These are phyloP conservation scores for Smithsoniella earleae DNA, from an alignment of 163 green algal species.

Conservation along the genomic window DNA sequence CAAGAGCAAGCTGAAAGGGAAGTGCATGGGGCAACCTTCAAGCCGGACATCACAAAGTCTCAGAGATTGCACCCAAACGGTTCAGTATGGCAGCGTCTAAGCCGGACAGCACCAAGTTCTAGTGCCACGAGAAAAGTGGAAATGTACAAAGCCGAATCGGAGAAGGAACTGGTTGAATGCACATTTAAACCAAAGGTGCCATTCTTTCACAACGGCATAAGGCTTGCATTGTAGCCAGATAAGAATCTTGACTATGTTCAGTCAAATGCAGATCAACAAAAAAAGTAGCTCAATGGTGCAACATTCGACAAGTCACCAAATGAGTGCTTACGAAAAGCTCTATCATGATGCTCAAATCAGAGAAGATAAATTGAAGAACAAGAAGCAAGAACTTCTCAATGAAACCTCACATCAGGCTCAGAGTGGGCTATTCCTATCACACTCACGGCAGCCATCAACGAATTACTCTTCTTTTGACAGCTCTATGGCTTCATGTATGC, in stretches of 20 bases:
- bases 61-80: not conserved
- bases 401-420: too few species aligned
- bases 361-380: not conserved
- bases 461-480: not conserved
- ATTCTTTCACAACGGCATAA: too few species aligned
- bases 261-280: conserved; percentile 26
- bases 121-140: not conserved
- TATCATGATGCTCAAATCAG: not conserved
- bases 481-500: not conserved
- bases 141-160: conserved; percentile 19
- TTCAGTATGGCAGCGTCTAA: conserved; percentile 14
- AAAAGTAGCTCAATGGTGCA: conserved; percentile 16
- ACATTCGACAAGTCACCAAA: too few species aligned
- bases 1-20: not conserved
- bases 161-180: not conserved
- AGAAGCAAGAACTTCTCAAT: not conserved
- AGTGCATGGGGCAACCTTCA: conserved; percentile 4
- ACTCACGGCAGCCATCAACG: too few species aligned
- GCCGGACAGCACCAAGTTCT: not conserved
- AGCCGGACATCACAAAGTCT: conserved; percentile 13
- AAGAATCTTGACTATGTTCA: too few species aligned
- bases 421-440: too few species aligned
- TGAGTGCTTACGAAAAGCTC: conserved; percentile 22
- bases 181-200: conserved; percentile 24
- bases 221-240: too few species aligned